Base-by-base conservation (phyloP, 176 grass and related monocot species). In the Typha latifolia region DNA sequence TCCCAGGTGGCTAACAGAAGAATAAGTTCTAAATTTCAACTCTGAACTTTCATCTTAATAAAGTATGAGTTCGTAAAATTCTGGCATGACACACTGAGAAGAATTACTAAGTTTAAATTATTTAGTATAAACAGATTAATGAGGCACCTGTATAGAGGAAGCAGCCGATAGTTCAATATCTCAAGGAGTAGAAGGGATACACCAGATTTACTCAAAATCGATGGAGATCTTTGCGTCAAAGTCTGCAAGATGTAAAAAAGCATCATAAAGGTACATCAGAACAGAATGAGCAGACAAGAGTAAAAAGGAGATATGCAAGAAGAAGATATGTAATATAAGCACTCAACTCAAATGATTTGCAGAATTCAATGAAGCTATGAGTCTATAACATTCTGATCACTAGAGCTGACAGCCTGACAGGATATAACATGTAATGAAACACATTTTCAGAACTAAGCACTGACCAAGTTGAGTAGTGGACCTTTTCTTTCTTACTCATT, bases 101-200 rank as follows among this genome's bases (percentile, higher is more conserved):
- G 37, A 43, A 43, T 43, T 10, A 43, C 37, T 43, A 43, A 37
- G 4, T 10, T 43, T 10, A 10, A 43, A 43, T 43, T 43, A 43
- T 43, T 43, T 43, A 43, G 7, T 43, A 43, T 21, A 22, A 59
- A 59, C 53, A 73, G 61, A 48, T 3, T 18, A 22, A 50, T 24
- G 51, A 18, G 61, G 64, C 62, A 99, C 94, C 89, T 92, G 84
- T 99, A 99, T 21, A 99, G 49, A 75, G 94, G 94, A 71, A 93
- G 85, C 80, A 99, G 64, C 78, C 94, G 86, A 77, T 99, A 99
- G 84, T 99, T 99, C 67, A 93, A 69, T 82, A 99, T 99, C 76
- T 99, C 94, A 73, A 99, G 83, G 63, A 99, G 83, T 73, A 99
- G 86, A 47, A 99, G 70, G 65, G 89, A 99, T 16, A 99, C 81